Conservation (phyloP, 2,329 filamentous ascomycete genomes). For the Monilinia aucupariae region DNA sequence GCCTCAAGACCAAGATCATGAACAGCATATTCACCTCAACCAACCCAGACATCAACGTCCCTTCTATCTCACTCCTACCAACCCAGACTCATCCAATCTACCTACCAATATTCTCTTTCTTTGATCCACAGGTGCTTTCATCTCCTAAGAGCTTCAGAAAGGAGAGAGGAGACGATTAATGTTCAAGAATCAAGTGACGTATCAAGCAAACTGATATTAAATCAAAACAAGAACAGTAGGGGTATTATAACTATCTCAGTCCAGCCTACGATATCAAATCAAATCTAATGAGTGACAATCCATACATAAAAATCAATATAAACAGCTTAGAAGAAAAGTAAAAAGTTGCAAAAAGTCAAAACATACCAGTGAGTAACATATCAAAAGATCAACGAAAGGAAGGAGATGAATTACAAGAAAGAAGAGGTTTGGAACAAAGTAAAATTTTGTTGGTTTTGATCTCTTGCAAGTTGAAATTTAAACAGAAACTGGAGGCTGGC, state of each 20-base stretch:
- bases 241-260: neutral
- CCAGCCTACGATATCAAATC: neutral
- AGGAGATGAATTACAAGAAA: neutral
- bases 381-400: neutral
- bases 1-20: too few species aligned
- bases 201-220: neutral
- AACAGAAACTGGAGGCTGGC: neutral
- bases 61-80: too few species aligned
- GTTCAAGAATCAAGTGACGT: neutral
- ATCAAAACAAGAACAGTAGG: neutral
- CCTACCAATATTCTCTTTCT: too few species aligned
- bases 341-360: neutral
- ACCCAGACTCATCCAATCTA: too few species aligned
- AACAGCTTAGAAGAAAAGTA: neutral
- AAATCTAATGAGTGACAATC: neutral
- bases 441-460: neutral
- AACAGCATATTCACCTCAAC: too few species aligned
- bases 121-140: too few species aligned
- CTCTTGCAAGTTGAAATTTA: slow-evolving; percentile 16
- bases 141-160: too few species aligned
- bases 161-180: too few species aligned
- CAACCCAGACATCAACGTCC: too few species aligned
- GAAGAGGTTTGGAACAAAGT: neutral
- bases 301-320: neutral
- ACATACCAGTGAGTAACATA: neutral